Conservation (phyloP, 108 stramenopile genomes). For the Craspedostauros australis region DNA sequence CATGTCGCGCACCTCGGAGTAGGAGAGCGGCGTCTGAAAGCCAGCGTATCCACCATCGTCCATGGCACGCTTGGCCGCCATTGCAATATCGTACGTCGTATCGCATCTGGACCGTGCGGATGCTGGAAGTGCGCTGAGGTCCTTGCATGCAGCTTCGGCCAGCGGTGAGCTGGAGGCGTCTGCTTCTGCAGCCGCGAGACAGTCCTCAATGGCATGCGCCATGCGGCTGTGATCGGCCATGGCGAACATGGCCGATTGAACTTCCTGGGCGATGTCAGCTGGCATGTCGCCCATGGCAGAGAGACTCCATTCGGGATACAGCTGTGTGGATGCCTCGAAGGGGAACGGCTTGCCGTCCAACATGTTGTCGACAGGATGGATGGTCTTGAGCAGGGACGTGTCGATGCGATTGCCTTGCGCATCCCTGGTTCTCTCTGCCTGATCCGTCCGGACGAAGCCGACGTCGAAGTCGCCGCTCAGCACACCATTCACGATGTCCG, state of each 20-base stretch:
- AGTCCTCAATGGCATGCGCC: background rate
- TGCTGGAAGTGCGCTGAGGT: too few relatives aligned
- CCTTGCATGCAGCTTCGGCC: background rate
- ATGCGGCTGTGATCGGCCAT: background rate
- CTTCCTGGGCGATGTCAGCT: background rate
- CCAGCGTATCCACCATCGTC: constrained; percentile 6
- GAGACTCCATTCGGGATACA: constrained; percentile 19
- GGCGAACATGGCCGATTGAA: constrained; percentile 3
- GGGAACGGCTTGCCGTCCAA: constrained; percentile 7
- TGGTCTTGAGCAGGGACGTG: constrained; percentile 14
- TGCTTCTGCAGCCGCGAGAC: background rate
- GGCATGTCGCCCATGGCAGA: constrained; percentile 1
- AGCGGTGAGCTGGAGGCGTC: background rate
- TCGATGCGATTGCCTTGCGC: constrained; percentile 10
- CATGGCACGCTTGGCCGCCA: background rate
- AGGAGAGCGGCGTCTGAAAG: constrained; percentile 7
- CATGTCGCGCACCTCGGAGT: constrained; percentile 14
- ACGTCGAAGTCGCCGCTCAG: constrained; percentile 27
- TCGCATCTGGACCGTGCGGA: too few relatives aligned
- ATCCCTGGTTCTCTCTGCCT: constrained; percentile 18
- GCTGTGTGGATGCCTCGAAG: constrained; percentile 3
- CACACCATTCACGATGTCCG: constrained; percentile 25
- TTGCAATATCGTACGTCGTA: background rate
- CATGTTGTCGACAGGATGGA: constrained; percentile 6
- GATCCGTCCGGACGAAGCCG: constrained; percentile 31